Percentiles rank a stretch among this genome's conserved stretches.
Conservation (phyloP, 1,284 basidiomycete genomes). For the Ustilago crameri region DNA sequence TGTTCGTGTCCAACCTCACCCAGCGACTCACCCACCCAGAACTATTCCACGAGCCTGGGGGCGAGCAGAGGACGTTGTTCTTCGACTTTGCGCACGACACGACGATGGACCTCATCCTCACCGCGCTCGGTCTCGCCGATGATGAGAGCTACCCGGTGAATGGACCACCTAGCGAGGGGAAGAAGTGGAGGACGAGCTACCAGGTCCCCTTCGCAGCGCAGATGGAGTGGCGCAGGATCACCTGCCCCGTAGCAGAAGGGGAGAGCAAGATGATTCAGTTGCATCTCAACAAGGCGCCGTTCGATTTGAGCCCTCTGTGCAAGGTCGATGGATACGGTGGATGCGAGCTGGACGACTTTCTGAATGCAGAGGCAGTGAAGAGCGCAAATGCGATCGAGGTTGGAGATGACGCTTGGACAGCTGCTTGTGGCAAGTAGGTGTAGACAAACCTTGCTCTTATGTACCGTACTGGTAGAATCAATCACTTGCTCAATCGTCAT, state of each 20-base stretch:
- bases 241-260: conserved; percentile 68
- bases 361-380: conserved; percentile 13
- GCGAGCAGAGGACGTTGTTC: conserved; percentile 10
- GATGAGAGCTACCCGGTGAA: conserved; percentile 45
- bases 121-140: conserved; percentile 70
- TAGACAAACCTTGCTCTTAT: background rate
- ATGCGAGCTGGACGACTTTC: conserved; percentile 17
- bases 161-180: conserved; percentile 66
- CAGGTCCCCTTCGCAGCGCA: conserved; percentile 72
- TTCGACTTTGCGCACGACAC: conserved; percentile 73
- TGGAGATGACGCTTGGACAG: conserved; percentile 26
- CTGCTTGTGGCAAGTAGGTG: conserved; percentile 25
- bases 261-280: conserved; percentile 70
- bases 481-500: too few relatives aligned
- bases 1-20: conserved; percentile 71
- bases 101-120: conserved; percentile 71
- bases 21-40: conserved; percentile 65
- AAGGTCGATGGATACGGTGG: conserved; percentile 24
- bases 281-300: conserved; percentile 70
- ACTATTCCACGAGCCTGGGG: conserved; percentile 18
- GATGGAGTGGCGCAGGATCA: conserved; percentile 72
- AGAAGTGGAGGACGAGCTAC: conserved; percentile 69
- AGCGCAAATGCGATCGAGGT: conserved; percentile 21
- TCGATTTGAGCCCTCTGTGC: conserved; percentile 39
- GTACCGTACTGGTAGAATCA: too few relatives aligned